phyloP scores from a whole-genome alignment of 2,329 filamentous ascomycete genomes.

The Pseudocercospora eumusae region DNA sequence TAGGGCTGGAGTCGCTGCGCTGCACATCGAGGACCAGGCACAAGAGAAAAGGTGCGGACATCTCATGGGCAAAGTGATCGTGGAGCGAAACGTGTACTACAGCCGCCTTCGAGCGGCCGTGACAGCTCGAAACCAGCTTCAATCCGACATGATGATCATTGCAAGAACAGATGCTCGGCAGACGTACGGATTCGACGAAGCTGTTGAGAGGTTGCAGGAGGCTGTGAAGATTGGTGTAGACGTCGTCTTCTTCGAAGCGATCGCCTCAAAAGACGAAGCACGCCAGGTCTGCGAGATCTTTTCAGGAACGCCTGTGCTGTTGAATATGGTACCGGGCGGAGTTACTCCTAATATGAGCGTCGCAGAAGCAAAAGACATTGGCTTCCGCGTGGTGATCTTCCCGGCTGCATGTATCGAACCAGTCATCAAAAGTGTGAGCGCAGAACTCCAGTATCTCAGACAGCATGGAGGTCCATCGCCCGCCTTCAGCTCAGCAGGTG shows the following conservation, averaged over 20 bases:
- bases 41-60: slow-evolving; percentile 66
- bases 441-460: slow-evolving; percentile 11
- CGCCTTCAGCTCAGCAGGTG: slow-evolving; percentile 8
- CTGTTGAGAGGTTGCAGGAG: slow-evolving; percentile 51
- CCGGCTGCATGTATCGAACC: slow-evolving; percentile 10
- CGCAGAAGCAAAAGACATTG: slow-evolving; percentile 55
- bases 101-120: slow-evolving; percentile 57
- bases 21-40: slow-evolving; percentile 63
- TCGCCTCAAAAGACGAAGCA: slow-evolving; percentile 54
- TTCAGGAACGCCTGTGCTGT: slow-evolving; percentile 52
- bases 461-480: slow-evolving; percentile 6
- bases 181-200: slow-evolving; percentile 58
- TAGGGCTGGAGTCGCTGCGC: slow-evolving; percentile 37
- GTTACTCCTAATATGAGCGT: slow-evolving; percentile 55
- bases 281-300: slow-evolving; percentile 51
- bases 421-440: slow-evolving; percentile 12
- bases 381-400: slow-evolving; percentile 60
- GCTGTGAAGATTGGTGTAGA: slow-evolving; percentile 59
- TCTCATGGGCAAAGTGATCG: slow-evolving; percentile 61
- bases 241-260: slow-evolving; percentile 60
- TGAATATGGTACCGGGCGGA: slow-evolving; percentile 59
- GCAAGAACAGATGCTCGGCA: slow-evolving; percentile 63
- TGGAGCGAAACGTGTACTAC: slow-evolving; percentile 51
- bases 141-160: slow-evolving; percentile 62
- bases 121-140: slow-evolving; percentile 50